These are phyloP conservation scores for Exophiala alcalophila DNA, from an alignment of 2,329 filamentous ascomycete genomes.

Conservation along the genomic window DNA sequence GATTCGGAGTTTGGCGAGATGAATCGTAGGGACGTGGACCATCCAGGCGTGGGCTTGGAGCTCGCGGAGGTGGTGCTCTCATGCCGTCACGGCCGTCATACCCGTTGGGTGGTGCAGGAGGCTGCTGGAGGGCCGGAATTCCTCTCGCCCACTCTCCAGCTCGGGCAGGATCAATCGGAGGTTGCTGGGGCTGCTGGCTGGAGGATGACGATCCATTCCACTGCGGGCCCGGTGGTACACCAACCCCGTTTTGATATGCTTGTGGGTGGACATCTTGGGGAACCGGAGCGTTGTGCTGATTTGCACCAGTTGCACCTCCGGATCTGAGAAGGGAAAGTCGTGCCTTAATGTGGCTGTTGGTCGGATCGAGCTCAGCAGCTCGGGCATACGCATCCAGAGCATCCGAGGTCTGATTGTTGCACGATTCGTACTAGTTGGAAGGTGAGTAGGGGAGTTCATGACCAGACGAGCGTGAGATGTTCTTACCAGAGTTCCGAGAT, in stretches of 20 bases:
- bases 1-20: slow-evolving; percentile 51
- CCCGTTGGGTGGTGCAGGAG: slow-evolving; percentile 62
- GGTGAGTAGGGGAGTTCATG: slow-evolving; percentile 33
- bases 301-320: slow-evolving; percentile 69
- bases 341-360: slow-evolving; percentile 93
- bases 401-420: slow-evolving; percentile 97
- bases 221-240: slow-evolving; percentile 79
- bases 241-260: slow-evolving; percentile 82
- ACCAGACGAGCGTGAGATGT: not conserved
- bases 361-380: slow-evolving; percentile 88
- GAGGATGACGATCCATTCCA: slow-evolving; percentile 72
- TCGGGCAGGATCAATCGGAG: slow-evolving; percentile 55
- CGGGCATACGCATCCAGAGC: slow-evolving; percentile 93
- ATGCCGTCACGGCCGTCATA: slow-evolving; percentile 76
- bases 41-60: slow-evolving; percentile 74
- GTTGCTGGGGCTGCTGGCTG: slow-evolving; percentile 36
- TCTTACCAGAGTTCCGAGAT: slow-evolving; percentile 88
- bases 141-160: slow-evolving; percentile 62
- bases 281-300: slow-evolving; percentile 74
- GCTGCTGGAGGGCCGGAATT: slow-evolving; percentile 72
- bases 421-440: slow-evolving; percentile 77
- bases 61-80: slow-evolving; percentile 66
- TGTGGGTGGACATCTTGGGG: slow-evolving; percentile 96
- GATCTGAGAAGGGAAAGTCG: slow-evolving; percentile 84
- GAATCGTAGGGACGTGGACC: slow-evolving; percentile 67